A percentile compares a stretch with the other conserved stretches of the same genome.
phyloP scores from a whole-genome alignment of 2,329 filamentous ascomycete genomes.

The Aspergillus terreus region DNA sequence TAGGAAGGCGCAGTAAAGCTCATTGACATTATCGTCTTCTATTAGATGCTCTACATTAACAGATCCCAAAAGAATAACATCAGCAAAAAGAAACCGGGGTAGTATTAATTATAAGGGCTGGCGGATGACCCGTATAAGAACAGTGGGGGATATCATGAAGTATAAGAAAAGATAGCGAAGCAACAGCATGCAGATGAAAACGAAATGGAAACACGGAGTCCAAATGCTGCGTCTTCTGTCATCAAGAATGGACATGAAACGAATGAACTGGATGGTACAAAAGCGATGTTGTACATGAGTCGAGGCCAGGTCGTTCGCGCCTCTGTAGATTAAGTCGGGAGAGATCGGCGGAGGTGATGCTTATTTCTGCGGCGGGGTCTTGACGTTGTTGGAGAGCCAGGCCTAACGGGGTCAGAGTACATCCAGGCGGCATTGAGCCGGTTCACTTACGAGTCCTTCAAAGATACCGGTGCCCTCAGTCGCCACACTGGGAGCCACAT shows the following conservation, averaged over 20 bases:
- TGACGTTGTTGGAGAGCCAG: slow-evolving; percentile 83
- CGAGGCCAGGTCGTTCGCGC: slow-evolving; percentile 11
- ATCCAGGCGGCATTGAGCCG: background rate
- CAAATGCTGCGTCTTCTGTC: slow-evolving; percentile 41
- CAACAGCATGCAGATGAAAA: slow-evolving; percentile 18
- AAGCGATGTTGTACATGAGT: slow-evolving; percentile 33
- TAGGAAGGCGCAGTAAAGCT: too few relatives aligned
- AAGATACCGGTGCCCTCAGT: slow-evolving; percentile 77
- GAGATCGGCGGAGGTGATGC: slow-evolving; percentile 8
- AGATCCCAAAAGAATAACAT: slow-evolving; percentile 9
- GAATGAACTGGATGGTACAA: slow-evolving; percentile 25
- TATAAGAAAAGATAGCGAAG: slow-evolving; percentile 21
- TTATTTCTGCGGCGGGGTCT: slow-evolving; percentile 49
- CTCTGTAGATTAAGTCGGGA: slow-evolving; percentile 15
- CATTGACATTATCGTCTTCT: background rate
- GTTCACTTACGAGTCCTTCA: slow-evolving; percentile 64
- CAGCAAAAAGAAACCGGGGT: slow-evolving; percentile 12
- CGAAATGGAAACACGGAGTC: slow-evolving; percentile 20
- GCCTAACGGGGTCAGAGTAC: slow-evolving; percentile 35
- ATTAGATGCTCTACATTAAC: slow-evolving; percentile 8
- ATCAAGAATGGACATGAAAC: slow-evolving; percentile 38
- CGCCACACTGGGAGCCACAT: slow-evolving; percentile 77
- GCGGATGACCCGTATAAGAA: slow-evolving; percentile 32
- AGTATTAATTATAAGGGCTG: slow-evolving; percentile 31
- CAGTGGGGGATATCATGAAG: slow-evolving; percentile 44